Conservation (phyloP, 495 filamentous ascomycete species). For the Xylaria flabelliformis region DNA sequence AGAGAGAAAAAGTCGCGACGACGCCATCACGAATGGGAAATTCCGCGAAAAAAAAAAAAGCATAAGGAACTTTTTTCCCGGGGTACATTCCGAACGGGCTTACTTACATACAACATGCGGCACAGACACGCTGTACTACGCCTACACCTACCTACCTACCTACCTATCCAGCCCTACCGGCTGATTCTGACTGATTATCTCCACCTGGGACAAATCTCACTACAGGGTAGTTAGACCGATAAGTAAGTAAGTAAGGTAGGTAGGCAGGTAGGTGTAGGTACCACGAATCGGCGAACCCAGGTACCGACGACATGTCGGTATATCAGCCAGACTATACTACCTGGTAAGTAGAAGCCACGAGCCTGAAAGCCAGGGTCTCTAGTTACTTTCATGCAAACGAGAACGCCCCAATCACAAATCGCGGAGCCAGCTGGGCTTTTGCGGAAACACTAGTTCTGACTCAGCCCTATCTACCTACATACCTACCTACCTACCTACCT, state of each 20-base stretch:
- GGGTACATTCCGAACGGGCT: neutral
- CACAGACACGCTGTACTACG: neutral
- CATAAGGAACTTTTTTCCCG: neutral
- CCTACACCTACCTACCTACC: constrained; percentile 2
- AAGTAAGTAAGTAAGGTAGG: too few relatives aligned
- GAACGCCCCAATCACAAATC: neutral
- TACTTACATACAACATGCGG: neutral
- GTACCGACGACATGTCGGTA: neutral
- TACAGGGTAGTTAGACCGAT: neutral
- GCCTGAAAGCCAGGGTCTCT: neutral
- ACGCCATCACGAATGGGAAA: neutral
- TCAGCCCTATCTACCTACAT: neutral
- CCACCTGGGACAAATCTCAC: neutral
- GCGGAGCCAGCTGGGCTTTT: neutral
- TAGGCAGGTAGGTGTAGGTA: too few relatives aligned
- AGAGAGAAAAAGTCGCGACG: neutral
- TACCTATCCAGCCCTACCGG: neutral
- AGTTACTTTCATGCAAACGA: neutral
- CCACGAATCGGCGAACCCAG: neutral
- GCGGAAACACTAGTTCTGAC: neutral
- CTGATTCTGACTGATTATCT: neutral
- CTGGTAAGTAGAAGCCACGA: neutral
- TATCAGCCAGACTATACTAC: neutral
- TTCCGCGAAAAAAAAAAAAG: neutral
- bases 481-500: too few relatives aligned